Base-by-base conservation (phyloP, 257 asterid genomes). In the Gentiana straminea region DNA sequence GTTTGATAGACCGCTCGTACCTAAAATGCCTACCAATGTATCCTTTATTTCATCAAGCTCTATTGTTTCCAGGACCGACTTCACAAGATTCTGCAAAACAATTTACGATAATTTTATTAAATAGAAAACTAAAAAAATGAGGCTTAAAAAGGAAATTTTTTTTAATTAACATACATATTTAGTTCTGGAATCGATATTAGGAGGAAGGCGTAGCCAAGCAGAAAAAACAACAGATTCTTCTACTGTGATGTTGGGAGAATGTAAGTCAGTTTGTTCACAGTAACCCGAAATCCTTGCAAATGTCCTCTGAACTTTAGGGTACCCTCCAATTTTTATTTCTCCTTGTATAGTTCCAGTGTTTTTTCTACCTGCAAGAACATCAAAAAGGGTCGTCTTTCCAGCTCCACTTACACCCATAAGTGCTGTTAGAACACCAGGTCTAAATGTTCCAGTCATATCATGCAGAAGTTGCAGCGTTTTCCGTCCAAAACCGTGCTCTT, bases 401-500 rank as follows among this genome's bases (percentile, higher is more conserved):
- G 65, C 65, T 36, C 65, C 65, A 39, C 65, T 61, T 8, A 61
- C 65, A 4, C 65, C 56, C 56, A 50, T 49, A 2, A 50, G 57
- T 36, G 61, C 61, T 43, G 61, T 57, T 39, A 57, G 61, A 7
- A 57, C 35, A 57, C 61, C 61, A 33, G 66, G 65, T 39, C 55
- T 61, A 51, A 61, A 61, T 61, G 65, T 11, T 7, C 65, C 65
- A 3, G 65, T 61, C 15, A 61, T 38, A 37, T 61, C 57, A 38
- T 49, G 15, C 37, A 61, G 57, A 61, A 61, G 56, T 39, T 61
- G 65, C 39, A 61, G 57, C 65, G 33, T 74, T 52, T 79, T 74
- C 49, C 74, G 57, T 13, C 75, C 49, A 64, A 67, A 76, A 61
- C 86, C 86, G 33, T 43, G 84, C 64, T 79, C 79, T 68, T 63